Base-by-base conservation (phyloP, 1,284 basidiomycete genomes). In the Ceratobasidium sp. region DNA sequence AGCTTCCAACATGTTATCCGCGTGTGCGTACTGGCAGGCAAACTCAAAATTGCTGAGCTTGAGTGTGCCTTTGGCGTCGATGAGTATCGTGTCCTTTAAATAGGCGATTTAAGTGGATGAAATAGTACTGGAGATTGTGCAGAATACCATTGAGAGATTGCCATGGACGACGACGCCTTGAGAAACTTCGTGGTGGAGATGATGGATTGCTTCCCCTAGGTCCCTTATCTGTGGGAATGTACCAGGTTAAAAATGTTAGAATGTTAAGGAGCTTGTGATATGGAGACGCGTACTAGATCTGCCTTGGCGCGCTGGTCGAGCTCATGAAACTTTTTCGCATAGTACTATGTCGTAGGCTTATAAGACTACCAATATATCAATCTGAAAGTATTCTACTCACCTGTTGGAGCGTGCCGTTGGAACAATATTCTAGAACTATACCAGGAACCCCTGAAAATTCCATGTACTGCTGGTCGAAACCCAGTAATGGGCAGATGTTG, bases 11-110 rank as follows among this genome's bases (percentile, higher is more conserved):
- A 38, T 16, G 23, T 73, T 73, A 20, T 73, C 59, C 18, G 55
- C 33, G 27, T 62, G 46, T 38, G 55, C 23, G 41, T 73, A 73
- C 30, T 73, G 70, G 46, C 70, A 73, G 12, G 70, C 70, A 35
- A 62, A 73, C 35, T 73, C 70, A 38, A 73, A 73, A 8, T 48
- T 60, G 57, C 57, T 73, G 12, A 73, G 55, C 33, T 73, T 73
- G 5, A 50, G 10, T 1, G 3, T 52, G 8, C 70, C 70, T 3
- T 73, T 7, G 1, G 7, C 6, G 14, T 48, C 57, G 20, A 64
- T 20, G 12, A 73, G 30, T 4, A 73, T 38, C n/a, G 46, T 33
- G 30, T 64, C 70, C 70, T 73, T 14, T 44, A 16, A n/a, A 30
- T 16, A 14, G 0, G 64, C 30, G 16, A 10, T 52, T 16, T 18